Evolutionary conservation across 441 rosid genomes (phyloP), one percentile per base, ranked within the genome.

Genomic region (Gossypium gossypioides): DNA sequence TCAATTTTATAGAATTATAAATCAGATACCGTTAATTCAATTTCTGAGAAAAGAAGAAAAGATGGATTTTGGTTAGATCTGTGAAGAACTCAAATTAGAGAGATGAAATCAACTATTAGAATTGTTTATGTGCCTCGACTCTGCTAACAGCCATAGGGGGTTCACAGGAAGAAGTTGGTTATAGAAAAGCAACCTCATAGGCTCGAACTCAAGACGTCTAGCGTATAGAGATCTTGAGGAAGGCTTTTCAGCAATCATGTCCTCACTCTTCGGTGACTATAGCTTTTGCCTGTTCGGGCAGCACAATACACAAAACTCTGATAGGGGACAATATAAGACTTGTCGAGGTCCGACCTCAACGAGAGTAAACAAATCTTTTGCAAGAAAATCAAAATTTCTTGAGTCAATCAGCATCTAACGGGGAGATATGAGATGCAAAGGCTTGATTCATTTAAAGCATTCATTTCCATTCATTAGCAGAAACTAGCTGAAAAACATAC

Each of bases 391-490:
- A 50, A 68, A 50, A 25, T 8, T 50, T 15, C 24, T 15, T 1
- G 24, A 19, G 15, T 19, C 3, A 37, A 62, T 18, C 44, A 60
- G 21, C 19, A 15, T n/a, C 22, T 6, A 29, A 37, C 16, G 16
- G 54, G 37, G 37, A 59, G 29, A 59, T 6, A 27, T 13, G 29
- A n/a, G 40, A 46, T 66, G 22, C 22, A 6, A 19, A 46, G 55
- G 70, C 57, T 6, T 46, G 10, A 66, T 66, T 48, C 70, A 66
- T 42, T 46, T 22, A 46, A 66, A 66, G 55, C 37, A 25, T 8
- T 21, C 16, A 21, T 13, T 42, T 22, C 8, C 54, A 21, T 24
- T 22, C 12, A 46, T 25, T 25, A 66, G 56, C 69, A 46, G 61
- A 57, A 54, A 64, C 68, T 27, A 68, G 40, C 46, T 25, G 22